Evolutionary conservation across 2,329 filamentous ascomycete genomes (phyloP).

Genomic region (Cryphonectria radicalis): DNA sequence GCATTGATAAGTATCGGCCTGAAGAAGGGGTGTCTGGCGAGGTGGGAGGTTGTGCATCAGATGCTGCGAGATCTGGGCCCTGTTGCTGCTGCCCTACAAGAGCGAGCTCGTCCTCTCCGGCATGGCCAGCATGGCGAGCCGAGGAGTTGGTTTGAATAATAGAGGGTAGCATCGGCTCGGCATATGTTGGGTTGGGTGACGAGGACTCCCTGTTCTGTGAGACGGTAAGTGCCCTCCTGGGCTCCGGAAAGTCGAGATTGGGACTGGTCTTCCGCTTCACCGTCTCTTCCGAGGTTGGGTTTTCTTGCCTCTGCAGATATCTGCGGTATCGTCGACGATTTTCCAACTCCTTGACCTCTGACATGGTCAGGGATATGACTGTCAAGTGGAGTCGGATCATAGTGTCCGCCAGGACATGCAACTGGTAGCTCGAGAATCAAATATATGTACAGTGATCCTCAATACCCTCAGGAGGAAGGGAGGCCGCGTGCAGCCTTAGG

Average conservation of each 20-base stretch:
- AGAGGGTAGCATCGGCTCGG: slow-evolving; percentile 14
- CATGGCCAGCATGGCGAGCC: background rate
- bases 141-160: background rate
- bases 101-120: background rate
- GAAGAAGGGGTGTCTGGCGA: slow-evolving; percentile 16
- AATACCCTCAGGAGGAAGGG: background rate
- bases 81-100: background rate
- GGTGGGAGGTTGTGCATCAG: background rate
- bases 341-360: slow-evolving; percentile 47
- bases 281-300: slow-evolving; percentile 27
- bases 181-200: slow-evolving; percentile 3
- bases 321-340: slow-evolving; percentile 40
- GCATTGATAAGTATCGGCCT: slow-evolving; percentile 13
- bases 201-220: slow-evolving; percentile 20
- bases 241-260: slow-evolving; percentile 7
- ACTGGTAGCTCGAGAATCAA: background rate
- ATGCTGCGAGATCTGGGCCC: background rate
- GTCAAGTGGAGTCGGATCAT: slow-evolving; percentile 50
- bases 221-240: slow-evolving; percentile 2
- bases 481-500: background rate
- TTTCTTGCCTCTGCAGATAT: slow-evolving; percentile 39
- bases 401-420: slow-evolving; percentile 16
- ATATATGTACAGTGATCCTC: background rate
- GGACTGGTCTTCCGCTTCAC: slow-evolving; percentile 25
- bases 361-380: slow-evolving; percentile 44